These are phyloP conservation scores for Fusarium siculi DNA, from an alignment of 2,329 filamentous ascomycete genomes.

Conservation along the genomic window DNA sequence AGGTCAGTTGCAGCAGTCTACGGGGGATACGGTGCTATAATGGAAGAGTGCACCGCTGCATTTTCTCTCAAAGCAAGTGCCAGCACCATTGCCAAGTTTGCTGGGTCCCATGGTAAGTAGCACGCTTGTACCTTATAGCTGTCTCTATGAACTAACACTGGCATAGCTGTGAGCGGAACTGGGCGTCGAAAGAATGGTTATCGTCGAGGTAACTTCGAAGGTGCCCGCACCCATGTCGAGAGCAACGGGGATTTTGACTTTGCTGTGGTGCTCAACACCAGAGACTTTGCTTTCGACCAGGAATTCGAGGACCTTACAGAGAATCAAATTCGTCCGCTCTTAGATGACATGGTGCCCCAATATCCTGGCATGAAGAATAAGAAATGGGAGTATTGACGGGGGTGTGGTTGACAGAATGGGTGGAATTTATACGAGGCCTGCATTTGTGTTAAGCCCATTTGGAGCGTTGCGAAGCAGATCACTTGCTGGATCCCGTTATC, in stretches of 20 bases:
- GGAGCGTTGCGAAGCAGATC: too few species aligned
- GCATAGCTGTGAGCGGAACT: conserved; percentile 10
- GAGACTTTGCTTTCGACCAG: conserved; percentile 6
- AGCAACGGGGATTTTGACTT: conserved; percentile 14
- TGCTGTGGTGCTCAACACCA: conserved; percentile 28
- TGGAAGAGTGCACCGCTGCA: conserved; percentile 29
- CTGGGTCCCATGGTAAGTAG: conserved; percentile 14
- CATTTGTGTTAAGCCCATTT: not conserved
- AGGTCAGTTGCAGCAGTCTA: conserved; percentile 4
- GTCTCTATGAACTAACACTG: not conserved
- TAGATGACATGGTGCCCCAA: not conserved
- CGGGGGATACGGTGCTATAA: conserved; percentile 32
- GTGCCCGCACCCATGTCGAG: conserved; percentile 6
- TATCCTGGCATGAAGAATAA: not conserved
- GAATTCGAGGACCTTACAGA: conserved; percentile 17
- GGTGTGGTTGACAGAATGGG: not conserved
- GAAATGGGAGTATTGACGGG: not conserved
- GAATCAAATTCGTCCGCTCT: not conserved
- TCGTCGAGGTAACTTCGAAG: conserved; percentile 18
- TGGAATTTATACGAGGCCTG: not conserved
- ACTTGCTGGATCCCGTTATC: not conserved
- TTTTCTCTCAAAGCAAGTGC: conserved; percentile 31
- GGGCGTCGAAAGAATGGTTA: not conserved
- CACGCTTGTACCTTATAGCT: fast-evolving
- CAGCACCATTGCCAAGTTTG: conserved; percentile 20